Percentiles rank a stretch among this genome's conserved stretches.
Conservation (phyloP, 257 asterid species). For the Nicotiana attenuata region DNA sequence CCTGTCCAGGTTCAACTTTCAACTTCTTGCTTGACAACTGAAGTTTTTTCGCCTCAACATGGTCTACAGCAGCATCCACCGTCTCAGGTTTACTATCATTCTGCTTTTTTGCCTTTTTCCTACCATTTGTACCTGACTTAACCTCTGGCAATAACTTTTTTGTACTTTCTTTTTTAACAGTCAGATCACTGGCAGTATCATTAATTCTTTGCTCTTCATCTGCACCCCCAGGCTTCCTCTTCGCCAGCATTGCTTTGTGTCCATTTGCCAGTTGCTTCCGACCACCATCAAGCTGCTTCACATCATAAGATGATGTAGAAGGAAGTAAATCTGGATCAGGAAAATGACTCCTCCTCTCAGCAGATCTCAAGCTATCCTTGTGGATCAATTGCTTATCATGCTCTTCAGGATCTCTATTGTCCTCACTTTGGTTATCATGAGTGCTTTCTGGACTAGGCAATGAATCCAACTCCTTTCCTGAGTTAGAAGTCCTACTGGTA, state of each 20-base stretch:
- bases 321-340: constrained; percentile 8
- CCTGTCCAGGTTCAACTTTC: constrained; percentile 38
- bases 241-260: constrained; percentile 31
- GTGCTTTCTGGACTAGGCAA: constrained; percentile 28
- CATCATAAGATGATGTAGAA: constrained; percentile 5
- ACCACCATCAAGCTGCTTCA: constrained; percentile 23
- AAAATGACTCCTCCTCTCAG: neutral
- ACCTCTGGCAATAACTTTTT: constrained; percentile 34
- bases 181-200: constrained; percentile 29
- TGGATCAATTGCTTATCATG: constrained; percentile 11
- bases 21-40: constrained; percentile 34
- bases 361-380: constrained; percentile 9
- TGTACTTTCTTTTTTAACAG: constrained; percentile 27
- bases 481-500: constrained; percentile 22
- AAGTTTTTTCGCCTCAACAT: constrained; percentile 26
- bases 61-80: constrained; percentile 29
- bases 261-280: constrained; percentile 51
- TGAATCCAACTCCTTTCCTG: constrained; percentile 28
- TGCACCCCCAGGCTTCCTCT: constrained; percentile 42
- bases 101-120: constrained; percentile 31
- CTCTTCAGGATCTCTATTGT: constrained; percentile 1
- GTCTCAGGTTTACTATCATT: constrained; percentile 36
- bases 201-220: constrained; percentile 19
- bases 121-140: constrained; percentile 26
- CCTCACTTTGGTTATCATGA: constrained; percentile 27